Evolutionary conservation across 441 rosid species (phyloP), one percentile per base, ranked within the genome.

Genomic region (Populus tomentosa): DNA sequence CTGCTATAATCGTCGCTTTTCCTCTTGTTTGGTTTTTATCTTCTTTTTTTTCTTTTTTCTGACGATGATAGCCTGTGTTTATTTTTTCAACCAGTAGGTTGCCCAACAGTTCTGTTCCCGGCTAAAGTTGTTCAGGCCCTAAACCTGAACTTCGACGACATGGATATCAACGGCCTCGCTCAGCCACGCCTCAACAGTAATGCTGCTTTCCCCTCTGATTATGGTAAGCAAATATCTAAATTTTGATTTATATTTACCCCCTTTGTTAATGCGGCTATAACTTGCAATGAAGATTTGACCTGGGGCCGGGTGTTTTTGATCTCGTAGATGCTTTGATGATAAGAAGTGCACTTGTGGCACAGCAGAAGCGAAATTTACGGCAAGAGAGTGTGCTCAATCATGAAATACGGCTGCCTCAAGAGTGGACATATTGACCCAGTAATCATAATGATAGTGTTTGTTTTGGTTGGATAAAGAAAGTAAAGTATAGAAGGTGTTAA

Each of bases 401-500:
- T 56, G 90, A 87, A 72, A 36, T 81, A 76, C 82, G 77, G 36
- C 84, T 93, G 24, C 98, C 91, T 33, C 90, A 89, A 63, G 95
- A 90, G 42, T 89, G 95, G 95, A 89, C 84, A 10, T 94, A 90
- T 16, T 90, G 84, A 90, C 36, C 40, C 42, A 14, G 18, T 46
- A 64, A 26, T 11, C 20, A 1, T 21, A 26, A 10, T 21, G 5
- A n/a, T 64, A 64, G 56, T 46, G 56, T 1, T 46, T 14, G n/a
- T n/a, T n/a, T n/a, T n/a, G n/a, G 6, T 13, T 46, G 56, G 56
- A 13, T 46, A 46, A 46, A 46, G 56, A 1, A 13, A 46, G 56
- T 3, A 46, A 46, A 46, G 56, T 46, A 46, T 46, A 46, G 56
- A 46, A 14, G n/a, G 20, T 3, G 13, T 3, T 13, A 13, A 46